These are phyloP conservation scores for Glycine latifolia DNA, from an alignment of 306 rosid genomes.

Conservation along the genomic window DNA sequence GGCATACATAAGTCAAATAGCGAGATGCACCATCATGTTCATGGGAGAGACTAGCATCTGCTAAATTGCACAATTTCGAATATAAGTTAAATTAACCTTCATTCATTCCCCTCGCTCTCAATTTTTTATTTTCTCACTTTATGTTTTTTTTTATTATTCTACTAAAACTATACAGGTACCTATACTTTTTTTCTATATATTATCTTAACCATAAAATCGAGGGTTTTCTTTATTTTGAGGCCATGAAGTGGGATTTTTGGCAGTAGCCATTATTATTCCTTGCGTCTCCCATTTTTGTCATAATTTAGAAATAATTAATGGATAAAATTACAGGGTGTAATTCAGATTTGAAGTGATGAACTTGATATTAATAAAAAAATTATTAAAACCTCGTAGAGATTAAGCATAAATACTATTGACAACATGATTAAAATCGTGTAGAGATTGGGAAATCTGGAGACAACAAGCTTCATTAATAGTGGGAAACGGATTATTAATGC, in stretches of 20 bases:
- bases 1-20: conserved; percentile 45
- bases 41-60: neutral
- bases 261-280: neutral
- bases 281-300: neutral
- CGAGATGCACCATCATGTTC: too few species aligned
- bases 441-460: neutral
- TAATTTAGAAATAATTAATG: neutral
- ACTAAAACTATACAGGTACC: neutral
- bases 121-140: neutral
- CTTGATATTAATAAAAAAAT: too few species aligned
- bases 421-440: neutral
- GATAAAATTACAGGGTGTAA: neutral
- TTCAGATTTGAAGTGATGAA: neutral
- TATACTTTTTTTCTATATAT: neutral
- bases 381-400: too few species aligned
- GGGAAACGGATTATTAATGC: neutral
- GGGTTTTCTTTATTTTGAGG: neutral
- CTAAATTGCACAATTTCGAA: conserved; percentile 20
- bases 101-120: neutral
- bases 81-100: neutral
- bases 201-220: neutral
- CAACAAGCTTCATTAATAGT: neutral
- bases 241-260: neutral
- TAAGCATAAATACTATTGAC: neutral
- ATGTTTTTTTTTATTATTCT: neutral